A percentile compares a stretch with the other conserved stretches of the same genome.
Evolutionary conservation across 768 basidiomycete species (phyloP).

Genomic region (Candolleomyces efflorescens): DNA sequence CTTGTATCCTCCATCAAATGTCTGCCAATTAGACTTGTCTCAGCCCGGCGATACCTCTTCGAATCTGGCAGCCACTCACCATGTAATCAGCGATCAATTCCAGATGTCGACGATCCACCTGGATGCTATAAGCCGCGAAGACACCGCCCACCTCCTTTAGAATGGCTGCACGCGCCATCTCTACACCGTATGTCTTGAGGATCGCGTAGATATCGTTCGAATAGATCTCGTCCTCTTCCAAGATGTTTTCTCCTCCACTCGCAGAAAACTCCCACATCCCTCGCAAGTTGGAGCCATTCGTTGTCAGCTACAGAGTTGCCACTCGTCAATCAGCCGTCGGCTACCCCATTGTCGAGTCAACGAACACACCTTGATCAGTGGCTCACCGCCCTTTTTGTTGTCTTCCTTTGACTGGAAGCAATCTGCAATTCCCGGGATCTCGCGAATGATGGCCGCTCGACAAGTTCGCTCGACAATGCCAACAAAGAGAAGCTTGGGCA

Average conservation of each 20-base stretch:
- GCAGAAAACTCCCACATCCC: slow-evolving; percentile 82
- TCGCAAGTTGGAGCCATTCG: slow-evolving; percentile 91
- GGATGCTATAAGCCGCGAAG: slow-evolving; percentile 94
- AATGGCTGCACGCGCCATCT: slow-evolving; percentile 91
- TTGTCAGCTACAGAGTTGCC: slow-evolving; percentile 52
- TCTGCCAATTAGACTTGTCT: slow-evolving; percentile 44
- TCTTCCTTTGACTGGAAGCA: slow-evolving; percentile 76
- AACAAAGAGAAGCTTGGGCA: slow-evolving; percentile 91
- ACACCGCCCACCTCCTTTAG: slow-evolving; percentile 88
- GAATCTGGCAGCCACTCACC: slow-evolving; percentile 47
- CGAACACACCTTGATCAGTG: slow-evolving; percentile 44
- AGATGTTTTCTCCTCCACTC: slow-evolving; percentile 46
- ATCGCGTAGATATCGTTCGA: slow-evolving; percentile 96
- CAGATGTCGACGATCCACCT: slow-evolving; percentile 89
- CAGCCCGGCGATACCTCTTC: background rate
- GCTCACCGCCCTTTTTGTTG: slow-evolving; percentile 43
- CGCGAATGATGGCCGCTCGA: slow-evolving; percentile 78
- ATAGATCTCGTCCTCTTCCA: slow-evolving; percentile 78
- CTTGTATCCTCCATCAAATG: slow-evolving; percentile 96
- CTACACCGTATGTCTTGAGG: slow-evolving; percentile 90
- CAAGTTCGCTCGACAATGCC: slow-evolving; percentile 90
- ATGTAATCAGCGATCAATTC: slow-evolving; percentile 99
- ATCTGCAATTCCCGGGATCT: slow-evolving; percentile 84
- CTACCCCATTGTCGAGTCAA: background rate
- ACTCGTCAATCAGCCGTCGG: background rate